Base-by-base conservation (phyloP, 768 basidiomycete genomes). In the Lactarius pseudohatsudake region DNA sequence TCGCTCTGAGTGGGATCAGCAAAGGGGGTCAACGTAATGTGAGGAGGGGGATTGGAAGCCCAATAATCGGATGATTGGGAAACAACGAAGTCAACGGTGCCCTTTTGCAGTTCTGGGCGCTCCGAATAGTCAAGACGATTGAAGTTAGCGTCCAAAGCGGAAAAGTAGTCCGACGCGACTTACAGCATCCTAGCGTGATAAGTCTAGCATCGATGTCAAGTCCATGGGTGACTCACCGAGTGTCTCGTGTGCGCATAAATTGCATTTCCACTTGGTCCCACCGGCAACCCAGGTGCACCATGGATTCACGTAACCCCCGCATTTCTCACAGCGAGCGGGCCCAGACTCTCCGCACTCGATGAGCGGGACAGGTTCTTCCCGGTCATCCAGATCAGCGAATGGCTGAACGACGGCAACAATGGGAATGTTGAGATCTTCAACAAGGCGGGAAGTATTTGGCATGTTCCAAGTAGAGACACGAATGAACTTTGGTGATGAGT, bases 251-350 rank as follows among this genome's bases (percentile, higher is more conserved):
- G 80, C 77, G 77, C 97, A 99, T 18, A 99, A 75, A 80, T 98
- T 98, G 75, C 97, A 99, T 72, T 82, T 87, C 93, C 96, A 99
- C 70, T 82, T 86, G 65, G 83, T 82, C 6, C 97, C 97, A 3
- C 91, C 91, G 10, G 89, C 84, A 22, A 84, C 78, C 87, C 93
- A 99, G 30, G 79, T 79, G 75, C 90, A 94, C 94, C 94, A 98
- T 0, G 95, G 91, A 73, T 98, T 98, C 71, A 99, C 81, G 75
- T 98, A 99, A 0, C 83, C 92, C 70, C 92, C 83, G 76, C 97
- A 99, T 40, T 84, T 81, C 55, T 81, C 84, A 72, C 97, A 99
- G 38, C 97, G 84, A 28, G 90, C 84, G 15, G 96, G 97, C 15
- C 94, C 95, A 1, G 75, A 74, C 30, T 81, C 80, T 6, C 88